phyloP scores from a whole-genome alignment of 2,329 filamentous ascomycete species.

The Clonostachys byssicola region DNA sequence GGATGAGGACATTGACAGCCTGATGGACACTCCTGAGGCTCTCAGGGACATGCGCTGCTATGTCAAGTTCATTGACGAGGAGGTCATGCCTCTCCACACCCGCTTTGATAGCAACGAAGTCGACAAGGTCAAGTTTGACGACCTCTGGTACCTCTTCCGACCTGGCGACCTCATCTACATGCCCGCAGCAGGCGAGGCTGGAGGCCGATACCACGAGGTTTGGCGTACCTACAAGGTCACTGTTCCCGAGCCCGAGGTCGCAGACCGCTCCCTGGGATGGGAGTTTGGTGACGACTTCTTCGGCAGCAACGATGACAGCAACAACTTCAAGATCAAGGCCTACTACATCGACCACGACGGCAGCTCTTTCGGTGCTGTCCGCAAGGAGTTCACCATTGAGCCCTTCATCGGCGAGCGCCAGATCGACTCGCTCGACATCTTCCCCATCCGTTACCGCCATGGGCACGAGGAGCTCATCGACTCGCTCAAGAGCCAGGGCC shows the following conservation, averaged over 20 bases:
- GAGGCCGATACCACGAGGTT: slow-evolving; percentile 29
- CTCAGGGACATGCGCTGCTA: slow-evolving; percentile 35
- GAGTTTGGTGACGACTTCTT: slow-evolving; percentile 22
- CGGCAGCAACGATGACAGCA: slow-evolving; percentile 17
- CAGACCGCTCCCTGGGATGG: slow-evolving; percentile 21
- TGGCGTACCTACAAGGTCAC: slow-evolving; percentile 29
- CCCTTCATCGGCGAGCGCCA: slow-evolving; percentile 28
- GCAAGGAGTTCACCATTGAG: slow-evolving; percentile 26
- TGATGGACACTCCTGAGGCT: slow-evolving; percentile 32
- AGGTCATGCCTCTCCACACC: slow-evolving; percentile 29
- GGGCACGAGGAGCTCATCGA: slow-evolving; percentile 25
- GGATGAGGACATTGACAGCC: slow-evolving; percentile 22
- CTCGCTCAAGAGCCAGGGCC: slow-evolving; percentile 22
- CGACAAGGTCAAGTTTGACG: slow-evolving; percentile 29
- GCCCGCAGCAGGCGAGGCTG: slow-evolving; percentile 22
- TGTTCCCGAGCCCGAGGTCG: slow-evolving; percentile 19
- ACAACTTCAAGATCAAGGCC: slow-evolving; percentile 25
- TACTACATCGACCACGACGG: slow-evolving; percentile 39
- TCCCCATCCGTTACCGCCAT: slow-evolving; percentile 29
- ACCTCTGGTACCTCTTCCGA: slow-evolving; percentile 36
- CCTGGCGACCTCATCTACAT: slow-evolving; percentile 30
- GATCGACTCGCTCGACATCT: slow-evolving; percentile 28
- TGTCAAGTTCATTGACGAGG: slow-evolving; percentile 35
- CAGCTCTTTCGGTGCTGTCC: slow-evolving; percentile 27
- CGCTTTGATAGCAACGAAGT: slow-evolving; percentile 15